A percentile compares a stretch with the other conserved stretches of the same genome.
These are phyloP conservation scores for Stemphylium beticola DNA, from an alignment of 2,329 filamentous ascomycete species.

Conservation along the genomic window DNA sequence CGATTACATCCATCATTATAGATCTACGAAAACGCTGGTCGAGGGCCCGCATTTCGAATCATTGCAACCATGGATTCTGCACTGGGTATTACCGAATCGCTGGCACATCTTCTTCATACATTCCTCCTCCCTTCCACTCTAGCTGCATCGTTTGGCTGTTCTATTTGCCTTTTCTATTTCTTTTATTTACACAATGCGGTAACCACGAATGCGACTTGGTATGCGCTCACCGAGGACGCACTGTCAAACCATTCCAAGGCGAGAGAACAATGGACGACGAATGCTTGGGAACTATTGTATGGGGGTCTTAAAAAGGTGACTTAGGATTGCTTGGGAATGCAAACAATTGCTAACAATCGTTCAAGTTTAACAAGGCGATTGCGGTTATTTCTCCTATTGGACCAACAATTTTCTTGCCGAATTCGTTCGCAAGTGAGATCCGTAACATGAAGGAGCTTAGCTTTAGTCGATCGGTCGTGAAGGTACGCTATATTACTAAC, in stretches of 20 bases:
- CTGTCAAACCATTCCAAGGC: background rate
- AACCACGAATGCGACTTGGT: background rate
- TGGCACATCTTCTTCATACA: too few species aligned
- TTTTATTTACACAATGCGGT: background rate
- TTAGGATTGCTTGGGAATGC: background rate
- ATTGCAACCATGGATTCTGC: too few species aligned
- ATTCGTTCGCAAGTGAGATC: background rate
- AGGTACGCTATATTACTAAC: background rate
- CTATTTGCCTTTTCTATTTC: background rate
- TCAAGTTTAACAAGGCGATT: background rate
- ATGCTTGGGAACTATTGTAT: background rate
- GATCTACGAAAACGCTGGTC: too few species aligned
- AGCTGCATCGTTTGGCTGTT: too few species aligned
- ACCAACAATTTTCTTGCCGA: background rate
- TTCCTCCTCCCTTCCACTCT: too few species aligned
- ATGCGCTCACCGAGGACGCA: background rate
- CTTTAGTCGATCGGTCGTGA: background rate
- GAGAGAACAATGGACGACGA: background rate
- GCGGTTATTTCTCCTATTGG: background rate
- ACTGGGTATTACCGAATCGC: too few species aligned
- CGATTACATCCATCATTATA: too few species aligned
- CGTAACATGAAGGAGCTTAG: background rate
- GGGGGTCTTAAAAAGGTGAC: background rate
- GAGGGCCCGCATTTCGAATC: too few species aligned
- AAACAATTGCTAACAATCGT: background rate